These are phyloP conservation scores for Boletus huronensis DNA, from an alignment of 768 basidiomycete genomes.

Conservation along the genomic window DNA sequence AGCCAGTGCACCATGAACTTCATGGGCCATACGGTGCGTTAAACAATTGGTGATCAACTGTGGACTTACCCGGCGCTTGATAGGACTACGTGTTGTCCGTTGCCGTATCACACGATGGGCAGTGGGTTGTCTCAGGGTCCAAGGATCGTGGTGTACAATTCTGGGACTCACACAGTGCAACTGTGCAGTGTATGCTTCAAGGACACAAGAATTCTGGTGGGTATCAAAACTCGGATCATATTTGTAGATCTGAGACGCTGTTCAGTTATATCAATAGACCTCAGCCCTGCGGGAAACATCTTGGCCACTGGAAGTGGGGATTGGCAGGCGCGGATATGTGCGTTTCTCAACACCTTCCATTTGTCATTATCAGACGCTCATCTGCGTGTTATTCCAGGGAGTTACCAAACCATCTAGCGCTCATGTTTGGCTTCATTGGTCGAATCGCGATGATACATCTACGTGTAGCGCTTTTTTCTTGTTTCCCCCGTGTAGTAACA, in stretches of 20 bases:
- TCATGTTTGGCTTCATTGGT: slow-evolving; percentile 3
- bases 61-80: background rate
- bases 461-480: slow-evolving; percentile 28
- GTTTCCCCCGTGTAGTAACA: slow-evolving; percentile 24
- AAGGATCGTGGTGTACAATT: slow-evolving; percentile 97
- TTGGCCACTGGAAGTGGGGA: slow-evolving; percentile 72
- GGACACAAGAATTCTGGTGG: slow-evolving; percentile 63
- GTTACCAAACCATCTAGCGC: slow-evolving; percentile 29
- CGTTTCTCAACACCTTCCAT: slow-evolving; percentile 20
- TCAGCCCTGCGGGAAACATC: slow-evolving; percentile 56
- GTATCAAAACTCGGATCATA: slow-evolving; percentile 19
- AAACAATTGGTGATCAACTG: background rate
- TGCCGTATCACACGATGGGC: slow-evolving; percentile 85
- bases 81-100: slow-evolving; percentile 73
- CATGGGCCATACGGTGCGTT: slow-evolving; percentile 76
- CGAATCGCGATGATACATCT: slow-evolving; percentile 18
- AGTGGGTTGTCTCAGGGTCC: slow-evolving; percentile 92
- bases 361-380: slow-evolving; percentile 1
- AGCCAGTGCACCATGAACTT: slow-evolving; percentile 77
- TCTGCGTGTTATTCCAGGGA: slow-evolving; percentile 19
- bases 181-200: slow-evolving; percentile 92
- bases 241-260: slow-evolving; percentile 7
- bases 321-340: slow-evolving; percentile 68
- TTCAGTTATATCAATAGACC: slow-evolving; percentile 68
- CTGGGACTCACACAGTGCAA: slow-evolving; percentile 76